These are phyloP conservation scores for Closterium sp. DNA, from an alignment of 139 green algal genomes.

Conservation along the genomic window DNA sequence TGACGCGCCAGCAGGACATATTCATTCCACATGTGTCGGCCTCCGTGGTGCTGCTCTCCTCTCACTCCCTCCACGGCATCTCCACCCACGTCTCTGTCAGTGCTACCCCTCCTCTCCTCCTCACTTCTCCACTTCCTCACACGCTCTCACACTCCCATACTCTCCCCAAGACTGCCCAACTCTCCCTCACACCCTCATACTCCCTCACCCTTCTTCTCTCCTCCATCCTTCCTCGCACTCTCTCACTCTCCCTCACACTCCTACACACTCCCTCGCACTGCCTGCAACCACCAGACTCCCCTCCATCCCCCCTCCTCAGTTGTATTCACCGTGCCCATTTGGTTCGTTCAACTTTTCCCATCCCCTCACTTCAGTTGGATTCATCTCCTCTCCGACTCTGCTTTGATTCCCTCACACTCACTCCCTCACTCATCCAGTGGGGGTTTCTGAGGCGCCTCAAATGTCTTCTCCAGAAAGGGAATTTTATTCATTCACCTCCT, in stretches of 20 bases:
- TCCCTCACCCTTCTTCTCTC: no score
- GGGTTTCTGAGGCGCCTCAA: no score
- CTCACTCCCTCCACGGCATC: background rate
- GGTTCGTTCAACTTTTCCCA: background rate
- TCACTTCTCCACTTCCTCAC: background rate
- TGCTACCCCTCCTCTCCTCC: background rate
- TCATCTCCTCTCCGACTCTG: no score
- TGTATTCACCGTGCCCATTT: background rate
- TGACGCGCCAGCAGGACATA: background rate
- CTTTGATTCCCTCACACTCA: no score
- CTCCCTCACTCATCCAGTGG: no score
- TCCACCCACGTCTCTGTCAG: background rate
- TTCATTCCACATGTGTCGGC: background rate
- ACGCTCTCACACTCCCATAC: background rate
- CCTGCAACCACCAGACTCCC: background rate
- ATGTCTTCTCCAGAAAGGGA: no score
- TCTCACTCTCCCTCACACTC: background rate
- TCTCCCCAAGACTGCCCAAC: no score
- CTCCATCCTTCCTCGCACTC: background rate
- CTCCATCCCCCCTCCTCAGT: background rate
- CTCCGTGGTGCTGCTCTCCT: background rate
- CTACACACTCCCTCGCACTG: background rate
- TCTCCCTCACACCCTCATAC: no score
- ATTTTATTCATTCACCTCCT: no score
- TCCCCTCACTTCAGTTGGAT: no score